These are phyloP conservation scores for Calamus simplicifolius DNA, from an alignment of 176 grass and related monocot genomes.

Conservation along the genomic window DNA sequence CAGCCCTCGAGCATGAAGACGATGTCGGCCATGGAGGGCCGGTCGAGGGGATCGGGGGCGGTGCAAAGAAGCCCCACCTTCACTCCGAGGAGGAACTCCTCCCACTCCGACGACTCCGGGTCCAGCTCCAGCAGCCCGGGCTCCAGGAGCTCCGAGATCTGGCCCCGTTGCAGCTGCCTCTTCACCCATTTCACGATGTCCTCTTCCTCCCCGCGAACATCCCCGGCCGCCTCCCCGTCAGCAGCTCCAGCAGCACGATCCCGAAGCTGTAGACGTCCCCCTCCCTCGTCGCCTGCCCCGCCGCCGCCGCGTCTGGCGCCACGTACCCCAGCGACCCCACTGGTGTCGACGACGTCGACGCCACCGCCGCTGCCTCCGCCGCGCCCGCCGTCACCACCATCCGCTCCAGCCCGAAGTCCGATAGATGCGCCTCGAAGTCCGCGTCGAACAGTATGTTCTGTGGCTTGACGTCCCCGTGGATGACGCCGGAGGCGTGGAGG, in stretches of 20 bases:
- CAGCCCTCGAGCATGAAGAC: conserved; percentile 99
- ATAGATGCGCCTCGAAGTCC: conserved; percentile 93
- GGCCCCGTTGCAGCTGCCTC: conserved; percentile 83
- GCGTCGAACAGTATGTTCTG: conserved; percentile 95
- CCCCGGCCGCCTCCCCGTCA: conserved; percentile 79
- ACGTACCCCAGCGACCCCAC: conserved; percentile 93
- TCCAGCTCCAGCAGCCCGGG: conserved; percentile 89
- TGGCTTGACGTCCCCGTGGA: conserved; percentile 91
- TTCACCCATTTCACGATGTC: conserved; percentile 99
- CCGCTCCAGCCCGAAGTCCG: conserved; percentile 82
- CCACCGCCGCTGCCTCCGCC: conserved; percentile 36
- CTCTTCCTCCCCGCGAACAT: conserved; percentile 94
- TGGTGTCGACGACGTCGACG: conserved; percentile 49
- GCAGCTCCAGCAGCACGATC: conserved; percentile 80
- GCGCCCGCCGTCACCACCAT: conserved; percentile 90
- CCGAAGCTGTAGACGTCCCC: conserved; percentile 98
- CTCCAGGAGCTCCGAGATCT: conserved; percentile 78
- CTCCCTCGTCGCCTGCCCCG: conserved; percentile 79
- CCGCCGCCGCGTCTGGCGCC: conserved; percentile 56
- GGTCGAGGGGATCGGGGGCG: conserved; percentile 63
- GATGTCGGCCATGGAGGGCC: conserved; percentile 87
- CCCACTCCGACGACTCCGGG: conserved; percentile 94
- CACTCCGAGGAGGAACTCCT: conserved; percentile 93
- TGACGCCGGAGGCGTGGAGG: conserved; percentile 72
- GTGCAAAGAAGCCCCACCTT: conserved; percentile 98